Conservation (phyloP, 2,329 filamentous ascomycete genomes). For the Colletotrichum spaethianum region DNA sequence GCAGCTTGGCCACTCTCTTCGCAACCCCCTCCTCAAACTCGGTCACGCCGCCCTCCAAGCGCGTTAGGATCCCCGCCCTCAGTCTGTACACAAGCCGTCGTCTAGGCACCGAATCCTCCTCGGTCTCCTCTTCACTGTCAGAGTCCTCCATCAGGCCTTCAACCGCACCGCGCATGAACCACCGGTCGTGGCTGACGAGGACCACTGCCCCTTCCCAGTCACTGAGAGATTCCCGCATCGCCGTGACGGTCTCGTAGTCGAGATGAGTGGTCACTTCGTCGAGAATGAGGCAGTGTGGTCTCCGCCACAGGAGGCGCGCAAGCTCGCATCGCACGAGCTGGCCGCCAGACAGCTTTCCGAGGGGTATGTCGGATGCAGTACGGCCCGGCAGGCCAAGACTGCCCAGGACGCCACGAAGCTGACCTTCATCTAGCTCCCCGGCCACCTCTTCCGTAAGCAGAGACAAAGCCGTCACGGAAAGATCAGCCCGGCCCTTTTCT, state of each 20-base stretch:
- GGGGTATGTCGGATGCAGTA: constrained; percentile 79
- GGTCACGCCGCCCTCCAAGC: constrained; percentile 72
- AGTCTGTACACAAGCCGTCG: constrained; percentile 73
- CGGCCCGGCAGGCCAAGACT: constrained; percentile 80
- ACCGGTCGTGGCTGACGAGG: constrained; percentile 86
- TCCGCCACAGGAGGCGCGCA: constrained; percentile 76
- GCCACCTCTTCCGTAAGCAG: constrained; percentile 71
- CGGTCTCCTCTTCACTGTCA: constrained; percentile 56
- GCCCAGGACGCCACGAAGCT: constrained; percentile 75
- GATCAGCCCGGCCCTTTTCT: constrained; percentile 59
- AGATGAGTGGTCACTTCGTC: constrained; percentile 90
- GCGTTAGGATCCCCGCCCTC: constrained; percentile 68
- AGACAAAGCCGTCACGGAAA: constrained; percentile 74
- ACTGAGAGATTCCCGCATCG: constrained; percentile 76
- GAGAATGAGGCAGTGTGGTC: constrained; percentile 81
- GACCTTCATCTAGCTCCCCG: constrained; percentile 73
- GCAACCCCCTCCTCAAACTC: constrained; percentile 76
- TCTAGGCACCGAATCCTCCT: constrained; percentile 57
- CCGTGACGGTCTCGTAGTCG: constrained; percentile 85
- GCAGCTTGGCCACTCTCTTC: constrained; percentile 66
- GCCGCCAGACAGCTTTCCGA: constrained; percentile 82
- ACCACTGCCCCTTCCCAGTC: constrained; percentile 82
- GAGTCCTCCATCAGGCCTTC: constrained; percentile 69
- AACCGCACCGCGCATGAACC: constrained; percentile 82
- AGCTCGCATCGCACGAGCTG: constrained; percentile 79